phyloP scores from a whole-genome alignment of 371 early-diverging fungal species.

The Mortierella sp. region DNA sequence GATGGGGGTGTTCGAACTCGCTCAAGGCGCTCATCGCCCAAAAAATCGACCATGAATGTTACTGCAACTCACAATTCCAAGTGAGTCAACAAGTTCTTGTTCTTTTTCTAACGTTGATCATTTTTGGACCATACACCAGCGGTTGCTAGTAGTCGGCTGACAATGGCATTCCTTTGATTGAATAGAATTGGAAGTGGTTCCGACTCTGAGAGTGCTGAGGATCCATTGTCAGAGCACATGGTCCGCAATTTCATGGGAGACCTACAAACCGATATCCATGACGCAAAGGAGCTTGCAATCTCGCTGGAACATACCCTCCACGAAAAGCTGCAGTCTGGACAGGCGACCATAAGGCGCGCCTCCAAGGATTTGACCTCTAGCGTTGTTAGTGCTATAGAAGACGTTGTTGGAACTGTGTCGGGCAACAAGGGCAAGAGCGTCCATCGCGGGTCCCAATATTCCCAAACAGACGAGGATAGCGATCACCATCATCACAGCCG shows the following conservation, averaged over 20 bases:
- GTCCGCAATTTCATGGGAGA: conserved; percentile 33
- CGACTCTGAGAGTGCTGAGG: conserved; percentile 42
- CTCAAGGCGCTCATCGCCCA: conserved; percentile 23
- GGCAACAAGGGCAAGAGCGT: background rate
- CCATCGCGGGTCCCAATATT: background rate
- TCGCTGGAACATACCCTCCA: conserved; percentile 23
- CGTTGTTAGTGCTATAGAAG: conserved; percentile 16
- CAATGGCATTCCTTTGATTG: background rate
- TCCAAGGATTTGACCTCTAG: conserved; percentile 18
- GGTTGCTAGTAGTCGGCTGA: background rate
- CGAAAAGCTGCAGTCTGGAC: conserved; percentile 18
- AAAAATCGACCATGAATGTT: background rate
- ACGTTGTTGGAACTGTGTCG: conserved; percentile 4
- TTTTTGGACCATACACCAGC: background rate
- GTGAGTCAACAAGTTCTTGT: background rate
- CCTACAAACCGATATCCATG: conserved; percentile 32
- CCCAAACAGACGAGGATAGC: background rate
- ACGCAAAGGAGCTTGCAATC: conserved; percentile 24
- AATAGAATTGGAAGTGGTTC: conserved; percentile 6
- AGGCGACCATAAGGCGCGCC: conserved; percentile 19
- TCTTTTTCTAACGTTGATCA: too few species aligned
- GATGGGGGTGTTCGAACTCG: conserved; percentile 9
- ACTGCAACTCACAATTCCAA: background rate
- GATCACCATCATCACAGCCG: conserved; percentile 3
- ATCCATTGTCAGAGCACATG: conserved; percentile 35